Percentiles rank a stretch among this genome's conserved stretches.
These are phyloP conservation scores for Aphanomyces invadans DNA, from an alignment of 352 stramenopile species.

Conservation along the genomic window DNA sequence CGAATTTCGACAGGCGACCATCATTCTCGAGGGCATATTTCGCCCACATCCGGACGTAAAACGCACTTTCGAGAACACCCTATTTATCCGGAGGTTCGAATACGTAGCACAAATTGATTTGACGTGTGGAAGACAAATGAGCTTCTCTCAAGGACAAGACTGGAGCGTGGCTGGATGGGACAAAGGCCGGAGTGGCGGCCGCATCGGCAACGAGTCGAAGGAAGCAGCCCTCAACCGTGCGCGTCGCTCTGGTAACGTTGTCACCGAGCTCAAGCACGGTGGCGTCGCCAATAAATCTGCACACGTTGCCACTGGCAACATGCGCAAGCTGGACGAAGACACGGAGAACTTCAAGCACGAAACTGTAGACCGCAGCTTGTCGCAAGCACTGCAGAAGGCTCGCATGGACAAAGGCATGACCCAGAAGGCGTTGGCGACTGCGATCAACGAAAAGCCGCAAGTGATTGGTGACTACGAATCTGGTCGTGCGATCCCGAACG, in stretches of 20 bases:
- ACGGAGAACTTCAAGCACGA: slow-evolving; percentile 86
- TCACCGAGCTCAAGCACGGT: slow-evolving; percentile 63
- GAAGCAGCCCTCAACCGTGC: slow-evolving; percentile 63
- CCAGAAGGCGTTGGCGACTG: slow-evolving; percentile 95
- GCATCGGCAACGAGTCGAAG: slow-evolving; percentile 44
- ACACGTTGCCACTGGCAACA: slow-evolving; percentile 69
- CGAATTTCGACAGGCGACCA: not conserved
- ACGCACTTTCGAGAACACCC: not conserved
- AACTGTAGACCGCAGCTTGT: slow-evolving; percentile 75
- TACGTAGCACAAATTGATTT: not conserved
- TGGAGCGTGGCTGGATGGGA: slow-evolving; percentile 70
- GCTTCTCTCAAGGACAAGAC: slow-evolving; percentile 70
- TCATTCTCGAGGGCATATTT: slow-evolving; percentile 10
- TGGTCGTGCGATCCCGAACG: slow-evolving; percentile 96
- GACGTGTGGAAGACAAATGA: slow-evolving; percentile 33
- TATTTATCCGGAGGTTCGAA: not conserved
- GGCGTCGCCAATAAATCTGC: slow-evolving; percentile 81
- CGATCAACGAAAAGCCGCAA: slow-evolving; percentile 95
- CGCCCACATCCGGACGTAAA: not conserved
- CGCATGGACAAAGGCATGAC: slow-evolving; percentile 97
- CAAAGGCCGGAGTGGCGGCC: slow-evolving; percentile 40
- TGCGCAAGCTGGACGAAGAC: slow-evolving; percentile 88
- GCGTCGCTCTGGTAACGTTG: slow-evolving; percentile 56
- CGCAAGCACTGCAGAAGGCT: slow-evolving; percentile 92
- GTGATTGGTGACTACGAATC: slow-evolving; percentile 97